A percentile compares a stretch with the other conserved stretches of the same genome.
Evolutionary conservation across 441 rosid genomes (phyloP).

Genomic region (Aquilaria agallochum): DNA sequence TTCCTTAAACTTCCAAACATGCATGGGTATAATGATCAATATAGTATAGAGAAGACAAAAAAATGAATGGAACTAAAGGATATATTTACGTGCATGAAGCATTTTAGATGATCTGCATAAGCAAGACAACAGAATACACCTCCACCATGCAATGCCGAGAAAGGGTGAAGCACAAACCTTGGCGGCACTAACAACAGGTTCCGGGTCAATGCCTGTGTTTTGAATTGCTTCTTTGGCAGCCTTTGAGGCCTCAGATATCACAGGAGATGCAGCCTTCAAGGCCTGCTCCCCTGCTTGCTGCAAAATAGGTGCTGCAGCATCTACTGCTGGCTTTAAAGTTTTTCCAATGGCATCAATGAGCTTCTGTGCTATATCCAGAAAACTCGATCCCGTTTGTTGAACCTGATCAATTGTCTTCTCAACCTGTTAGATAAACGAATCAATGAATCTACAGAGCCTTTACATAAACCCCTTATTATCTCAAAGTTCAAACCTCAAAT

Average conservation of each 20-base stretch:
- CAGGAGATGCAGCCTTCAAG: slow-evolving; percentile 75
- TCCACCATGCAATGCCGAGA: neutral
- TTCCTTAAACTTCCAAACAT: no score
- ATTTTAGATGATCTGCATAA: neutral
- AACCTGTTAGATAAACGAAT: slow-evolving; percentile 35
- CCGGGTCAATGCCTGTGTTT: slow-evolving; percentile 66
- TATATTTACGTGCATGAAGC: neutral
- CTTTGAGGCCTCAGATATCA: slow-evolving; percentile 73
- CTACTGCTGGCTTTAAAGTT: slow-evolving; percentile 72
- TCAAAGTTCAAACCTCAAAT: neutral
- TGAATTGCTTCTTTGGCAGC: slow-evolving; percentile 88
- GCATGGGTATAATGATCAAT: no score
- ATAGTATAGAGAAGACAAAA: no score
- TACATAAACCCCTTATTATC: no score
- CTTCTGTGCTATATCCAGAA: slow-evolving; percentile 55
- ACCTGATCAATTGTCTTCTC: slow-evolving; percentile 82
- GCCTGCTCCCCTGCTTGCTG: slow-evolving; percentile 81
- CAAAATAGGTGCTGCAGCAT: slow-evolving; percentile 57
- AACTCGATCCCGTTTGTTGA: slow-evolving; percentile 55
- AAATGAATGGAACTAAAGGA: no score
- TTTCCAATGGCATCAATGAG: slow-evolving; percentile 54
- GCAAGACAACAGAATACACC: neutral
- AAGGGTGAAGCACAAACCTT: slow-evolving; percentile 42
- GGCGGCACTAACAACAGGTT: slow-evolving; percentile 65
- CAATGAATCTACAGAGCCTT: neutral